phyloP scores from a whole-genome alignment of 2,329 filamentous ascomycete species.

The Xylariaceae sp. region DNA sequence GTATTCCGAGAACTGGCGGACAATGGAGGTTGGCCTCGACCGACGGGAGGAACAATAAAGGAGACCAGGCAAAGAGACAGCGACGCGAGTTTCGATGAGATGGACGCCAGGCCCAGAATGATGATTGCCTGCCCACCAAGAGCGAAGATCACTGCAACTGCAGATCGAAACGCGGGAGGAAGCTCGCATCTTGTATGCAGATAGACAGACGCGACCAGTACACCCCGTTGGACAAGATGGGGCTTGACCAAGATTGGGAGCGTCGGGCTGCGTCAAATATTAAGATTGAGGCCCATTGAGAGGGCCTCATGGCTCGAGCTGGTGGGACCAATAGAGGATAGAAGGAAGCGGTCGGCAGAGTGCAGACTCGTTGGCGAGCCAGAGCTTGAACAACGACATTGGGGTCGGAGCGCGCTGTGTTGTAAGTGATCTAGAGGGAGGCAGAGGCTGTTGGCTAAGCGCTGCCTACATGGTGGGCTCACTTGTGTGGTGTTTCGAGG shows the following conservation, averaged over 20 bases:
- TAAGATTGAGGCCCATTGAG: slow-evolving; percentile 20
- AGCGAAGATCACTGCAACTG: background rate
- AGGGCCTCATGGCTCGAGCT: slow-evolving; percentile 17
- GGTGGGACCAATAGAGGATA: background rate
- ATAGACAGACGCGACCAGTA: background rate
- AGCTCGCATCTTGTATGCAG: slow-evolving; percentile 22
- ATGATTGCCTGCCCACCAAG: slow-evolving; percentile 3
- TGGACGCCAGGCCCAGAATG: slow-evolving; percentile 1
- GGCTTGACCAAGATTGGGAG: slow-evolving; percentile 13
- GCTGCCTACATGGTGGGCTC: background rate
- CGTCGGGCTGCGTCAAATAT: slow-evolving; percentile 15
- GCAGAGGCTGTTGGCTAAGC: background rate
- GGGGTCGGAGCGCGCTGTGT: background rate
- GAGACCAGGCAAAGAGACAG: slow-evolving; percentile 3
- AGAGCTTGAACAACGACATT: background rate
- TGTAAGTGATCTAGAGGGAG: background rate
- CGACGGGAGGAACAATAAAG: slow-evolving; percentile 11
- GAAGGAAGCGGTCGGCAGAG: too few relatives aligned
- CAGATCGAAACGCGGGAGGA: slow-evolving; percentile 8
- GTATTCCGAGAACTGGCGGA: slow-evolving; percentile 9
- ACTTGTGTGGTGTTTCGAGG: background rate
- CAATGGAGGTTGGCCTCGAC: slow-evolving; percentile 16
- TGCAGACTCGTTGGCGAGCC: background rate
- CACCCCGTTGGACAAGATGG: slow-evolving; percentile 6
- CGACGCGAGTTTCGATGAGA: background rate